Percentiles rank a stretch among this genome's conserved stretches.
Conservation (phyloP, 352 stramenopile genomes). For the Phytopythium ostracodes region DNA sequence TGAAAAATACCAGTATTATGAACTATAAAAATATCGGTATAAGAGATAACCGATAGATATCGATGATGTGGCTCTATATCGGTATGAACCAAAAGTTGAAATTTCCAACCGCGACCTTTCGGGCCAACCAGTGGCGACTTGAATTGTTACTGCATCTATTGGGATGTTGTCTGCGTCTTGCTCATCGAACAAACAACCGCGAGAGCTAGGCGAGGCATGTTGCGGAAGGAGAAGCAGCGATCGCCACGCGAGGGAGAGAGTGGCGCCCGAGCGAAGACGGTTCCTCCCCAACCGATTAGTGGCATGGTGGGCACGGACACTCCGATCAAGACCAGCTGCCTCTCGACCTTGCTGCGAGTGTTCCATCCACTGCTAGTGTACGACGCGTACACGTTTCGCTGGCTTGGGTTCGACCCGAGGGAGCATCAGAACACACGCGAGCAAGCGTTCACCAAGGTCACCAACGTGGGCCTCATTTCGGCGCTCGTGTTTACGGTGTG, state of each 20-base stretch:
- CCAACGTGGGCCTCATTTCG: slow-evolving; percentile 24
- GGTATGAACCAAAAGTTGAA: no score
- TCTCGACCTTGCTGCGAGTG: slow-evolving; percentile 9
- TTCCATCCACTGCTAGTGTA: slow-evolving; percentile 24
- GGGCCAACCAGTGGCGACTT: no score
- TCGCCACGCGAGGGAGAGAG: neutral
- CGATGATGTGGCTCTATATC: no score
- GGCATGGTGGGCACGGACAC: neutral
- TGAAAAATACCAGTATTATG: no score
- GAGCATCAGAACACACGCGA: slow-evolving; percentile 23
- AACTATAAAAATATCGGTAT: no score
- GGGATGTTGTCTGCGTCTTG: neutral
- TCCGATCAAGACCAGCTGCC: neutral
- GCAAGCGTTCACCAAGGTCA: slow-evolving; percentile 27
- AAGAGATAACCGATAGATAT: no score
- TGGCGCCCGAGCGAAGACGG: neutral
- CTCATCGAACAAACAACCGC: no score
- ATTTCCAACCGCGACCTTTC: no score
- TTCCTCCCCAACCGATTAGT: no score
- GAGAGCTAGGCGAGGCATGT: neutral
- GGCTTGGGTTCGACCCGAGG: slow-evolving; percentile 25
- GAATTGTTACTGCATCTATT: no score
- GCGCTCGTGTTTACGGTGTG: slow-evolving; percentile 23
- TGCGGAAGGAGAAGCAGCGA: neutral
- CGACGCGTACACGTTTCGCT: slow-evolving; percentile 31